Evolutionary conservation across 495 filamentous ascomycete species (phyloP), one percentile per base, ranked within the genome.

Genomic region (Tuber aestivum): DNA sequence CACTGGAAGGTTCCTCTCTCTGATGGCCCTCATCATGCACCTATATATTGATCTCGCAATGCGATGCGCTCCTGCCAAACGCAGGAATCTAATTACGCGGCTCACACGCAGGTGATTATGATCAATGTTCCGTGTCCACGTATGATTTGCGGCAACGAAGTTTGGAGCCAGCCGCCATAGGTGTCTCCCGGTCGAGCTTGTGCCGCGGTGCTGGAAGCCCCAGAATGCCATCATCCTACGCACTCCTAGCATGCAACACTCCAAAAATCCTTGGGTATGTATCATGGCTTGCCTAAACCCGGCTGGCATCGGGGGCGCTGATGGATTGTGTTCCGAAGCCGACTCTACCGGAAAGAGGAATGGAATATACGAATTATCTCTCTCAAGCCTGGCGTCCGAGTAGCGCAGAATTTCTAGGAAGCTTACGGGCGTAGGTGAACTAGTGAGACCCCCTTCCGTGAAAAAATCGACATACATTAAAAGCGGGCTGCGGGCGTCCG

Each of bases 221-320:
- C 56, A 65, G 56, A 65, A 65, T 20, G 3, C 14, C 56, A 65
- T 65, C 16, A 35, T 14, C 35, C 56, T 65, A 65, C 32, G 27
- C 56, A 65, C 4, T 7, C 27, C 27, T 7, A 65, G 27, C 12
- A 65, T 18, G 14, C 5, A 65, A 65, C 27, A 35, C 16, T 0
- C 14, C 14, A 4, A 0, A 32, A 65, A 8, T 9, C 4, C 5
- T 7, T 0, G 27, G 27, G 1, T 3, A 3, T 1, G 0, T 0
- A 2, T 4, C 3, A 65, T 18, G 12, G 14, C 27, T 0, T 14
- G 0, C 10, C 10, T 6, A 35, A 65, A 20, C 14, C 27, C 27
- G 10, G 4, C 27, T 20, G 56, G 32, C 4, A 32, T 35, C 27
- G 12, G 56, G 10, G 10, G 10, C 12, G 3, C 10, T 1, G 10